Evolutionary conservation across 2,329 filamentous ascomycete species (phyloP), one percentile per base, ranked within the genome.

Genomic region (Biscogniauxia sp.): DNA sequence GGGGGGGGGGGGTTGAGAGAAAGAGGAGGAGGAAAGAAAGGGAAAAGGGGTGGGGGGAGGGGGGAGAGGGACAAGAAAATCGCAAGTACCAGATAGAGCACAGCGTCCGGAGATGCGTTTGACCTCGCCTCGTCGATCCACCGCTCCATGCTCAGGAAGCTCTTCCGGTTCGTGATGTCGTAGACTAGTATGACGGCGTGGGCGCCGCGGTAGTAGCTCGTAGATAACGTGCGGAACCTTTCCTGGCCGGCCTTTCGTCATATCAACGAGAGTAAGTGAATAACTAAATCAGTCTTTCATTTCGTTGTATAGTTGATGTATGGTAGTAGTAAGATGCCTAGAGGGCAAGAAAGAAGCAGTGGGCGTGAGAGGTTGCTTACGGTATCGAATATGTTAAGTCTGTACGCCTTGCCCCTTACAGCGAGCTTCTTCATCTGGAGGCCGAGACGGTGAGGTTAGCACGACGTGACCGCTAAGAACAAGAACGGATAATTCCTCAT

Each of bases 51-150:
- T 23, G 15, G 20, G n/a, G 15, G 32, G 52, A 54, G 50, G 51
- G 32, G 49, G 28, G 9, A 37, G 15, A 23, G 25, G 52, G 28
- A 52, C n/a, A 49, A 20, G 20, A 11, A 32, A 55, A 28, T n/a
- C n/a, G n/a, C n/a, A 56, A 25, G 50, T 72, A 80, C 81, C 63
- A 84, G 67, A 65, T 80, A 84, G 61, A 81, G 76, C 51, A 79
- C 77, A n/a, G 80, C 79, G 8, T 79, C 78, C 0, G 79, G 75
- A 20, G 78, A 76, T 2, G 80, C 81, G 67, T 83, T 83, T 13
- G 72, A 70, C 66, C 82, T 78, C 6, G 79, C 82, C 69, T 85
- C 82, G 52, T 81, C 78, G 64, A 83, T 82, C 82, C 82, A 85
- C 55, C 76, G 74, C 53, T 81, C 80, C 80, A 85, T 82, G 54